Percentiles rank a stretch among this genome's conserved stretches.
Evolutionary conservation across 2,329 filamentous ascomycete species (phyloP).

Genomic region (Pseudocercospora pini-densiflorae): DNA sequence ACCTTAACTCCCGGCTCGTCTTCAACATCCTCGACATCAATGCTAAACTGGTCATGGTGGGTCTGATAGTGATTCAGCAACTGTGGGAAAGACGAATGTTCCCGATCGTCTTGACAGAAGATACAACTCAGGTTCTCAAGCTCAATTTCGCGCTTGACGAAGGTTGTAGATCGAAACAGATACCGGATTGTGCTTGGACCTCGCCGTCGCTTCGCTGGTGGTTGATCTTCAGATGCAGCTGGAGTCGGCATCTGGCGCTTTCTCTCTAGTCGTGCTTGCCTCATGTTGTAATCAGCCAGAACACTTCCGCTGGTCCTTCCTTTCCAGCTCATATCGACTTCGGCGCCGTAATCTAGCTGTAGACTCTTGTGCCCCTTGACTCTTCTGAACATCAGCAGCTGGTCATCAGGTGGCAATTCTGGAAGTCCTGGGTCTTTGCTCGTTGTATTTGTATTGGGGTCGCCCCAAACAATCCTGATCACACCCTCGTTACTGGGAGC

Average conservation of each 20-base stretch:
- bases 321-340: conserved; percentile 37
- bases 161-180: conserved; percentile 16
- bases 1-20: conserved; percentile 22
- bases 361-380: conserved; percentile 24
- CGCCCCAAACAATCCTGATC: conserved; percentile 36
- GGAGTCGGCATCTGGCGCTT: conserved; percentile 36
- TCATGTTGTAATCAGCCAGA: conserved; percentile 33
- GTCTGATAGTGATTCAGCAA: conserved; percentile 42
- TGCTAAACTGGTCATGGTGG: conserved; percentile 43
- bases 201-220: conserved; percentile 11
- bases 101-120: conserved; percentile 27
- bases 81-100: conserved; percentile 33
- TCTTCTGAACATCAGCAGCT: conserved; percentile 31
- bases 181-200: conserved; percentile 35
- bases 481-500: conserved; percentile 24
- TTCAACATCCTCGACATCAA: conserved; percentile 28
- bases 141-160: conserved; percentile 12
- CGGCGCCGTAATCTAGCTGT: conserved; percentile 30
- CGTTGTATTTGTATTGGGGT: conserved; percentile 15
- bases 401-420: conserved; percentile 26
- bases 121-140: conserved; percentile 32
- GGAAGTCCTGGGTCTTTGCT: conserved; percentile 31
- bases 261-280: conserved; percentile 7
- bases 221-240: conserved; percentile 29
- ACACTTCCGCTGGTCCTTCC: conserved; percentile 20